phyloP scores from a whole-genome alignment of 768 basidiomycete genomes.

The Candolleomyces aberdarensis region DNA sequence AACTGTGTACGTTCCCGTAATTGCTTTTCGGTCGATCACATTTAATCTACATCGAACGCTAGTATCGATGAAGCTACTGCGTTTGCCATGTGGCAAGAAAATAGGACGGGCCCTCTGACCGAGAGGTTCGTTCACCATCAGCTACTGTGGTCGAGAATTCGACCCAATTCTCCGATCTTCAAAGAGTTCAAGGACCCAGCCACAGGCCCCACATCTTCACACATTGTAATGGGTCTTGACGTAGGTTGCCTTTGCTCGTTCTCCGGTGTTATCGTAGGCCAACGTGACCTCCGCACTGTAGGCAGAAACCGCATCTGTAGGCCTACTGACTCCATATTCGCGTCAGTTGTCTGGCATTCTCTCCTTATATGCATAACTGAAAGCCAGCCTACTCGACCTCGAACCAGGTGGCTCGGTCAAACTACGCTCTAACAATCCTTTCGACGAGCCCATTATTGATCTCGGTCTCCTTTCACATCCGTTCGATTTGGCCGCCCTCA shows the following conservation, averaged over 20 bases:
- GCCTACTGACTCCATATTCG: too few species aligned
- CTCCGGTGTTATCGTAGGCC: too few species aligned
- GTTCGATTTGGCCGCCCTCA: conserved; percentile 24
- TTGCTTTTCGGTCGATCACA: neutral
- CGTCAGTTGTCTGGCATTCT: too few species aligned
- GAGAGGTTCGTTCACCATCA: neutral
- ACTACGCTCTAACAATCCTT: conserved; percentile 38
- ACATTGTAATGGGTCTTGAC: conserved; percentile 14
- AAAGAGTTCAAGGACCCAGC: conserved; percentile 9
- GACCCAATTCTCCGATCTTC: conserved; percentile 1
- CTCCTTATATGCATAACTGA: too few species aligned
- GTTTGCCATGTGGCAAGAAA: conserved; percentile 1
- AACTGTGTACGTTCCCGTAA: neutral
- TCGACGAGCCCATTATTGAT: conserved; percentile 44
- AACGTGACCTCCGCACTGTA: too few species aligned
- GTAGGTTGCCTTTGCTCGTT: neutral
- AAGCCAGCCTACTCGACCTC: too few species aligned
- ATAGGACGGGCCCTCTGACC: conserved; percentile 8
- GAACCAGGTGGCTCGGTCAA: conserved; percentile 24
- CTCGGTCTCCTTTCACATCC: conserved; percentile 37
- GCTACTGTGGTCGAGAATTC: conserved; percentile 8
- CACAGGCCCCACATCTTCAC: conserved; percentile 8
- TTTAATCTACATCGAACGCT: too few species aligned
- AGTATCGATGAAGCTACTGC: conserved; percentile 3
- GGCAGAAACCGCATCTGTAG: too few species aligned